These are phyloP conservation scores for Termitomyces sp. DNA, from an alignment of 768 basidiomycete genomes.

Conservation along the genomic window DNA sequence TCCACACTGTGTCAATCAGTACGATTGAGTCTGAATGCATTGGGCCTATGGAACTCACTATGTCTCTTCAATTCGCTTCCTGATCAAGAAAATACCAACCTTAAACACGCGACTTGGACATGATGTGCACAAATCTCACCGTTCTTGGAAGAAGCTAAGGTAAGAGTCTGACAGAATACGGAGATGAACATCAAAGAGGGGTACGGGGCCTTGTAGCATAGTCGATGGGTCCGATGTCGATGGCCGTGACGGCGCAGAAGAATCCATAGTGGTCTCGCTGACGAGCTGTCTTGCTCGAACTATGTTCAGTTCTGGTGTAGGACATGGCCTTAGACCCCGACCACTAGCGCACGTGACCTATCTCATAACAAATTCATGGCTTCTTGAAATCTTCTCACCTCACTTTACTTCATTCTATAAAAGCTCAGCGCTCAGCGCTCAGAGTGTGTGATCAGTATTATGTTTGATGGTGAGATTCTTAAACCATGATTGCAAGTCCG, in stretches of 20 bases:
- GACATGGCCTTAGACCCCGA: constrained; percentile 6
- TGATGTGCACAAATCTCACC: constrained; percentile 35
- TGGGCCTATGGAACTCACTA: constrained; percentile 49
- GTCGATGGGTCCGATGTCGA: constrained; percentile 30
- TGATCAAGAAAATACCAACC: constrained; percentile 32
- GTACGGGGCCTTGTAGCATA: constrained; percentile 47
- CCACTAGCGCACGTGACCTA: constrained; percentile 7
- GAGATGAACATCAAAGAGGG: constrained; percentile 70
- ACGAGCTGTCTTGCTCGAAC: constrained; percentile 7
- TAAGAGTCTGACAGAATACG: constrained; percentile 69
- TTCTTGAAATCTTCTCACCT: background rate
- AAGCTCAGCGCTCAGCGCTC: too few species aligned
- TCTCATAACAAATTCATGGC: too few species aligned
- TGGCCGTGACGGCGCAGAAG: constrained; percentile 31
- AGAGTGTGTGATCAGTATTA: background rate
- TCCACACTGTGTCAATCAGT: constrained; percentile 49
- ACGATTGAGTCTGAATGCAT: background rate
- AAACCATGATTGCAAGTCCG: background rate
- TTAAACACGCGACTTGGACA: constrained; percentile 12
- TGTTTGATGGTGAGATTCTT: background rate
- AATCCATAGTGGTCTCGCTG: constrained; percentile 21
- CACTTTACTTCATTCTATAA: background rate
- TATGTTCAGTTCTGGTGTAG: background rate
- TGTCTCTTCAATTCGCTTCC: constrained; percentile 77
- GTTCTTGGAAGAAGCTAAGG: constrained; percentile 79